Evolutionary conservation across 352 stramenopile species (phyloP), one percentile per base, ranked within the genome.

Genomic region (Pythium insidiosum): DNA sequence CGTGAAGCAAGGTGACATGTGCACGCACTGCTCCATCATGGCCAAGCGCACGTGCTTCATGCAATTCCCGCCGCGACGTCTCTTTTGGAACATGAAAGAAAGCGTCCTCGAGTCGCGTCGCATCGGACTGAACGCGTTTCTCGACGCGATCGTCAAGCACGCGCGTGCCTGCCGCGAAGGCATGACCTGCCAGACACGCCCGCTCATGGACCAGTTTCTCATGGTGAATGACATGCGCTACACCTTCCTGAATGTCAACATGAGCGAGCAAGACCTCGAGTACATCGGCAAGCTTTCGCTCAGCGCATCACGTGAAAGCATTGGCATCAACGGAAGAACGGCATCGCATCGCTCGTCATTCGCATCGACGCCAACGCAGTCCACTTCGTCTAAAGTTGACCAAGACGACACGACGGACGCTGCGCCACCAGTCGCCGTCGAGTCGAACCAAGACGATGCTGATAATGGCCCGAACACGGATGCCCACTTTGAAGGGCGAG

Each of bases 171-270:
- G 81, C 47, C 52, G 63, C 16, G 71, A 88, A 39, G 74, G 65
- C 47, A 66, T 72, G 53, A 79, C 66, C 21, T 94, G 81, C 45
- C 59, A 83, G 42, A 87, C 73, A 33, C 74, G 81, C 0, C 55
- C 57, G 40, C 60, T 94, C 31, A 87, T 94, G 67, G 77, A 94
- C 58, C 70, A 89, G 56, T 94, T 94, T 52, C 68, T 94, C 36
- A 85, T 90, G 70, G 75, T 90, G 15, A 84, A 84, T 51, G 78
- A 94, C 46, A 88, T 91, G 78, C 74, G 78, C 30, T 94, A 90
- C 73, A 91, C 78, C 52, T 91, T 87, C 47, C 58, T 91, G 36
- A 84, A 87, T 58, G 72, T 91, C 21, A 75, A 88, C 48, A 86
- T 88, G 73, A 78, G 65, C 44, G 73, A 86, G 31, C 43, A 72